A percentile compares a stretch with the other conserved stretches of the same genome.
Conservation (phyloP, 2,329 filamentous ascomycete species). For the Paecilomyces niveus region DNA sequence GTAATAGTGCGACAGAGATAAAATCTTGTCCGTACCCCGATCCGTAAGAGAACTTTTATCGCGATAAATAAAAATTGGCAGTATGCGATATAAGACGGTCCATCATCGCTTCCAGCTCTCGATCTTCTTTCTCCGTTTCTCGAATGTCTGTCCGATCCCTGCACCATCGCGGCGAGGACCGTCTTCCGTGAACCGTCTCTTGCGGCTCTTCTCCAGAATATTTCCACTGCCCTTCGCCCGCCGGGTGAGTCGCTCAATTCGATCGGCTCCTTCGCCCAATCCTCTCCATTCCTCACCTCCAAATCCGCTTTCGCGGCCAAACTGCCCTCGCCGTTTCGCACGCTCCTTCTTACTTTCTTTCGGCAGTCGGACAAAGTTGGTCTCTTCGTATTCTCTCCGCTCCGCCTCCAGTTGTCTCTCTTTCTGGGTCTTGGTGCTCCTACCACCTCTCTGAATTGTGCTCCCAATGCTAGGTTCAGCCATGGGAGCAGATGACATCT, state of each 20-base stretch:
- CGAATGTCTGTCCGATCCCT: conserved; percentile 59
- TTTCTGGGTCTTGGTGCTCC: conserved; percentile 67
- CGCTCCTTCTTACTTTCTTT: conserved; percentile 81
- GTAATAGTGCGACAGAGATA: neutral
- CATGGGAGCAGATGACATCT: conserved; percentile 73
- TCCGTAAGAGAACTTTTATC: neutral
- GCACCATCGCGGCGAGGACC: conserved; percentile 57
- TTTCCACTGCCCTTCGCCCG: conserved; percentile 53
- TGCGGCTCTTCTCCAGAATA: conserved; percentile 74
- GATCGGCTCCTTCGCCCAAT: conserved; percentile 75
- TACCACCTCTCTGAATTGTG: conserved; percentile 72
- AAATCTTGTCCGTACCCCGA: neutral
- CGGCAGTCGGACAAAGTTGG: conserved; percentile 81
- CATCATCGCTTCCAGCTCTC: conserved; percentile 29
- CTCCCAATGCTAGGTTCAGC: conserved; percentile 88
- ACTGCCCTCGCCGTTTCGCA: conserved; percentile 50
- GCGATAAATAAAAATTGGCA: neutral
- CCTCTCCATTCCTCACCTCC: conserved; percentile 92
- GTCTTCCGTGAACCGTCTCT: conserved; percentile 66
- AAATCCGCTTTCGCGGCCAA: conserved; percentile 51
- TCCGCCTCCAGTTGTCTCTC: conserved; percentile 74
- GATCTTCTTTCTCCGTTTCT: conserved; percentile 39
- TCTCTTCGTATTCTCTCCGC: conserved; percentile 80
- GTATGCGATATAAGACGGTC: neutral
- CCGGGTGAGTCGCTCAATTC: conserved; percentile 76